Conservation (phyloP, 306 rosid genomes). For the Acacia crassicarpa region DNA sequence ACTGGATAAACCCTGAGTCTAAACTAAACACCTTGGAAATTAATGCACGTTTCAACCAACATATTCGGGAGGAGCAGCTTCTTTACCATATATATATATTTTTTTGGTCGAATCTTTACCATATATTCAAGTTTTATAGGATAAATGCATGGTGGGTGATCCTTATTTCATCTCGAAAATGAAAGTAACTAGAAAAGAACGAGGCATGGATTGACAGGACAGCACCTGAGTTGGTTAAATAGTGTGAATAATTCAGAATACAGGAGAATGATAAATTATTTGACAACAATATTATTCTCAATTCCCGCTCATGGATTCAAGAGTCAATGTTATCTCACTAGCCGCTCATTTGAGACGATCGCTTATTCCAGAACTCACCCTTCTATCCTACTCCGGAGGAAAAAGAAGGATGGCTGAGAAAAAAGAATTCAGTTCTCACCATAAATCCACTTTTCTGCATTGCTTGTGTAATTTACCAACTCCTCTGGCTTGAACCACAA, state of each 20-base stretch:
- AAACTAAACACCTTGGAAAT: background rate
- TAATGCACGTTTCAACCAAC: background rate
- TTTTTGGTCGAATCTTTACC: too few species aligned
- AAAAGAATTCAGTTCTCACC: conserved; percentile 57
- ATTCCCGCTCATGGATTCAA: conserved; percentile 31
- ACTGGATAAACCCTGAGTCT: background rate
- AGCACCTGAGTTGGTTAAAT: background rate
- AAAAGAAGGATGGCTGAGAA: background rate
- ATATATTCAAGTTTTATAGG: background rate
- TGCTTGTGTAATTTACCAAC: conserved; percentile 82
- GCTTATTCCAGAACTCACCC: conserved; percentile 31
- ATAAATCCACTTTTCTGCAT: conserved; percentile 89
- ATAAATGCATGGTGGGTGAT: background rate
- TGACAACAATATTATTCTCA: conserved; percentile 13
- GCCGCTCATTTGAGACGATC: conserved; percentile 5
- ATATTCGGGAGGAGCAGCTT: background rate
- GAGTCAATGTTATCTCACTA: conserved; percentile 24
- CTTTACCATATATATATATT: background rate
- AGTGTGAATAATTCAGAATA: conserved; percentile 1
- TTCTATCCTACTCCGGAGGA: background rate
- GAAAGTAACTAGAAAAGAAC: background rate
- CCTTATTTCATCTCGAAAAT: background rate
- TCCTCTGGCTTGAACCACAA: conserved; percentile 93
- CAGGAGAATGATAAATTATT: conserved; percentile 1
- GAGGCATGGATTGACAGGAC: background rate